Percentiles rank a stretch among this genome's conserved stretches.
phyloP scores from a whole-genome alignment of 805 yeast species.

The Komagataella pseudopastoris region DNA sequence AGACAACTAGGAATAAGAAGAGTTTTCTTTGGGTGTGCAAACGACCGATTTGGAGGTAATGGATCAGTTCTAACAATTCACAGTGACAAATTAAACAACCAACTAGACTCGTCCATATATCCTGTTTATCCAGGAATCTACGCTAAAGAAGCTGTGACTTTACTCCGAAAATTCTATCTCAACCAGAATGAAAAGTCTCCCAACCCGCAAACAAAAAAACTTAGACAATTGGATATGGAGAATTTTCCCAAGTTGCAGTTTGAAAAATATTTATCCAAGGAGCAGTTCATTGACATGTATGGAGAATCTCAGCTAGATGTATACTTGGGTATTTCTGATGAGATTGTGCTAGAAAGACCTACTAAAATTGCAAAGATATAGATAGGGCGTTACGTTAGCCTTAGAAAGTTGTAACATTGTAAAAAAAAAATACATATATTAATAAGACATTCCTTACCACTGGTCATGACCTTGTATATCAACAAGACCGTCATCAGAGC shows the following conservation, averaged over 20 bases:
- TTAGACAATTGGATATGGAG: slow-evolving; percentile 41
- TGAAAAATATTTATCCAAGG: slow-evolving; percentile 32
- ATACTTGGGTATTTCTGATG: not conserved
- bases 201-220: slow-evolving; percentile 58
- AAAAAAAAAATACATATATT: not conserved
- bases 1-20: slow-evolving; percentile 62
- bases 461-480: not conserved
- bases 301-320: slow-evolving; percentile 16
- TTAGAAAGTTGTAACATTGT: not conserved
- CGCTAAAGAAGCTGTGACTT: slow-evolving; percentile 69
- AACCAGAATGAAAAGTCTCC: slow-evolving; percentile 84
- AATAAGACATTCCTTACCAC: not conserved
- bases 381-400: not conserved
- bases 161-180: slow-evolving; percentile 73
- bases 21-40: slow-evolving; percentile 86
- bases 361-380: not conserved
- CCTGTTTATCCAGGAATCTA: slow-evolving; percentile 63
- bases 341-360: not conserved
- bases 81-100: slow-evolving; percentile 18
- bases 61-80: slow-evolving; percentile 69
- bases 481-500: not conserved
- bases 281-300: slow-evolving; percentile 36
- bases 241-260: slow-evolving; percentile 51
- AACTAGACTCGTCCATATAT: slow-evolving; percentile 22
- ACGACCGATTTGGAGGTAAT: slow-evolving; percentile 94